Base-by-base conservation (phyloP, 106 monocot species). In the Amphibolis antarctica region DNA sequence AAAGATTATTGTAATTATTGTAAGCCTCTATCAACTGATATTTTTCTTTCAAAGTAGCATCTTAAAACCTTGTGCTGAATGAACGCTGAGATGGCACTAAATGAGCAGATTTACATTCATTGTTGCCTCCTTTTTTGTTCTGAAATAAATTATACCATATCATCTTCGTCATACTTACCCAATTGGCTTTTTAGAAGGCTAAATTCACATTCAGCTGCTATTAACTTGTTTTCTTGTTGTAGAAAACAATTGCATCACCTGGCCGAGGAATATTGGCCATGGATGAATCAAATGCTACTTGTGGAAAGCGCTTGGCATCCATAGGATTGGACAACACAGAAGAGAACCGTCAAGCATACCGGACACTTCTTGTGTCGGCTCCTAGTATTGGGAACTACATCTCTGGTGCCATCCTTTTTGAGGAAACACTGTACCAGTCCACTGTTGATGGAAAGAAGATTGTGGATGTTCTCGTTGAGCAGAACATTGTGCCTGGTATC, bases 221-320 rank as follows among this genome's bases (percentile, higher is more conserved):
- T 12, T 10, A 12, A 15, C 28, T 25, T 56, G 22, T 28, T 82
- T 60, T 29, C 28, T 25, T 56, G 22, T 28, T 82, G 64, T 77
- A 94, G 93, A 94, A 94, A 94, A 94, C 67, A 24, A 45, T 94
- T 26, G 93, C 93, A 65, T 89, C 93, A 19, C 93, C 86, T 13
- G 93, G 93, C 15, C 81, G 81, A 65, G 94, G 94, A 6, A 86
- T 89, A n/a, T 54, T 94, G 42, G 89, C 89, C 60, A 94, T 94
- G 94, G 94, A 94, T 63, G 94, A 94, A 60, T 89, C 89, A 4
- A 94, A 94, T 28, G 94, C 94, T 10, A 94, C 94, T 10, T 94
- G 89, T 23, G 94, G 94, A 9, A 94, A 94, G 65, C 64, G 94
- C 19, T 70, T 94, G n/a, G 94, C 81, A 4, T 89, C 89, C 7